Conservation (phyloP, 495 filamentous ascomycete species). For the Paragyromitra xinjiangensis region DNA sequence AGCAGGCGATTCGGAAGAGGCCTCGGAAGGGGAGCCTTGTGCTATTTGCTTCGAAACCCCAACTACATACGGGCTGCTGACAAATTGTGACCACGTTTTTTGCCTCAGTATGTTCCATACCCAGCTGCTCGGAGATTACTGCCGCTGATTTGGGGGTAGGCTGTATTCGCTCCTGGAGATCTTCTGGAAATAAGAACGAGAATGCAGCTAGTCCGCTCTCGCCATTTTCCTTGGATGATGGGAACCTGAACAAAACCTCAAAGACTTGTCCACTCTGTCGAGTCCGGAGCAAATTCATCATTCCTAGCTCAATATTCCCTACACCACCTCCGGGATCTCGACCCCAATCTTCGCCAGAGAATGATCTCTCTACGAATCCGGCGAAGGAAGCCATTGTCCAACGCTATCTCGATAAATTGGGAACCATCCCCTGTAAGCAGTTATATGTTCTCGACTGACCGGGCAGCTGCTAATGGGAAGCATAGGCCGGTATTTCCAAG, state of each 20-base stretch:
- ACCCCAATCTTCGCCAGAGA: constrained; percentile 33
- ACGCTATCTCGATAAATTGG: constrained; percentile 55
- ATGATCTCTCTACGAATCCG: constrained; percentile 37
- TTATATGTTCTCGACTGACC: not conserved
- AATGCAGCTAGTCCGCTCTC: constrained; percentile 25
- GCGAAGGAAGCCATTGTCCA: constrained; percentile 56
- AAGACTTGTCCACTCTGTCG: constrained; percentile 58
- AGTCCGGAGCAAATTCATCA: constrained; percentile 56
- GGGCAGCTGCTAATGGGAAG: not conserved
- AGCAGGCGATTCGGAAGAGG: constrained; percentile 9
- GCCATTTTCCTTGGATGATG: constrained; percentile 34
- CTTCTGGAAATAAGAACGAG: constrained; percentile 28
- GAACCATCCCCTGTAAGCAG: constrained; percentile 53
- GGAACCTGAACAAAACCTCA: constrained; percentile 52
- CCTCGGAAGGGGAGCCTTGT: constrained; percentile 46
- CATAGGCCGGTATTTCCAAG: constrained; percentile 54
- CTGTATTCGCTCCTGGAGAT: constrained; percentile 54
- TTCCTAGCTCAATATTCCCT: constrained; percentile 53
- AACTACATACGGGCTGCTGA: constrained; percentile 55
- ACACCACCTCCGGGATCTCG: constrained; percentile 29
- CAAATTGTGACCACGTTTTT: constrained; percentile 57
- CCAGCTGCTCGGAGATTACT: not conserved
- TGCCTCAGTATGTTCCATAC: constrained; percentile 53
- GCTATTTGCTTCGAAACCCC: constrained; percentile 57
- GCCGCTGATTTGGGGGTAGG: constrained; percentile 32